Conservation (phyloP, 2,329 filamentous ascomycete species). For the Botrytis byssoidea region DNA sequence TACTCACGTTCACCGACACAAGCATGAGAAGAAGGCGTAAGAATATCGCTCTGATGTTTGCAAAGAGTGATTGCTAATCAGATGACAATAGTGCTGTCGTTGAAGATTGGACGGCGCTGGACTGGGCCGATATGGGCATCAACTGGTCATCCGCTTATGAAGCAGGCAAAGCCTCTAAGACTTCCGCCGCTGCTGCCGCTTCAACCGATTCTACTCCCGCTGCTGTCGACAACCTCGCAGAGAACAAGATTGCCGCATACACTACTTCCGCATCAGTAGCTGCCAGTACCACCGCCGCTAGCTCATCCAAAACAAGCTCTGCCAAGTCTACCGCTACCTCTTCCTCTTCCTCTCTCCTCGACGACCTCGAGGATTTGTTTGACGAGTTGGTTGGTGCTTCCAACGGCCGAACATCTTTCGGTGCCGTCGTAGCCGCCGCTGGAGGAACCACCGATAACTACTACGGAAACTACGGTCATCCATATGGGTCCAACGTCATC, state of each 20-base stretch:
- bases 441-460: constrained; percentile 22
- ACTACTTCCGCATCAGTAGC: constrained; percentile 15
- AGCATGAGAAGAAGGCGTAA: constrained; percentile 39
- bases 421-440: constrained; percentile 16
- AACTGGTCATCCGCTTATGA: constrained; percentile 34
- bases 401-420: constrained; percentile 30
- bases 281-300: constrained; percentile 7
- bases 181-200: constrained; percentile 7
- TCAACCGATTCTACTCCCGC: constrained; percentile 1
- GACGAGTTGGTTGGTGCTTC: constrained; percentile 30
- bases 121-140: constrained; percentile 35
- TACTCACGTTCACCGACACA: constrained; percentile 35
- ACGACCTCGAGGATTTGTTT: constrained; percentile 22
- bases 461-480: constrained; percentile 32
- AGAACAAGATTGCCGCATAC: not conserved
- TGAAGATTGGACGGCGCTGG: constrained; percentile 30
- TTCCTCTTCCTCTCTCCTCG: constrained; percentile 1
- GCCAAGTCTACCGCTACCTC: constrained; percentile 1
- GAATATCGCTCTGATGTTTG: not conserved
- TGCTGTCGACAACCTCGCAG: not conserved
- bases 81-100: not conserved
- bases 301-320: constrained; percentile 9
- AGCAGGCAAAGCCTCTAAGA: constrained; percentile 25
- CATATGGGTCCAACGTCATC: constrained; percentile 38
- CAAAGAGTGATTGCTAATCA: constrained; percentile 20